Evolutionary conservation across 805 yeast species (phyloP).

Genomic region (Metschnikowia chrysomelidarum): DNA sequence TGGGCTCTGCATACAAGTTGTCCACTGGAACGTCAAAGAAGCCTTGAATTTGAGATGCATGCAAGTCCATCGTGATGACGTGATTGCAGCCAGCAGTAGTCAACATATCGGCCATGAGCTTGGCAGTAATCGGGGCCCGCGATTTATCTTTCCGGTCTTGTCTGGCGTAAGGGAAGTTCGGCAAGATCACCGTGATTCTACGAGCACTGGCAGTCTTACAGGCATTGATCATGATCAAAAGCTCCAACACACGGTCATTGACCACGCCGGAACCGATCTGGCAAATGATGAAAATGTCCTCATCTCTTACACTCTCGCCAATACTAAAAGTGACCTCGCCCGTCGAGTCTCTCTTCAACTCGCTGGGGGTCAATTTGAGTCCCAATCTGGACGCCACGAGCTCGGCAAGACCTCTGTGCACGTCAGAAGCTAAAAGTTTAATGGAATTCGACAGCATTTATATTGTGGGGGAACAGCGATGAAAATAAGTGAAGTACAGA

Average conservation of each 20-base stretch:
- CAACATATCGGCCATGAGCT: conserved; percentile 77
- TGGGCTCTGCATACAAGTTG: conserved; percentile 80
- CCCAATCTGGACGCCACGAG: conserved; percentile 65
- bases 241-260: conserved; percentile 71
- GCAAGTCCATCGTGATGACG: conserved; percentile 83
- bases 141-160: conserved; percentile 84
- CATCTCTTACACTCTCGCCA: conserved; percentile 82
- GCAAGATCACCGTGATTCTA: conserved; percentile 77
- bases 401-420: conserved; percentile 66
- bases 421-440: conserved; percentile 65
- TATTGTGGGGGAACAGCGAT: no score
- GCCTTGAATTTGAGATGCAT: conserved; percentile 88
- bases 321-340: conserved; percentile 75
- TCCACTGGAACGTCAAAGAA: conserved; percentile 83
- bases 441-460: conserved; percentile 73
- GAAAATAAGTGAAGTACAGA: no score
- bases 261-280: conserved; percentile 77
- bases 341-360: conserved; percentile 62
- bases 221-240: conserved; percentile 76
- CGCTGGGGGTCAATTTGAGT: conserved; percentile 57
- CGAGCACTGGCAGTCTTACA: conserved; percentile 82
- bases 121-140: conserved; percentile 84
- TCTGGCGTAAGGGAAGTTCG: conserved; percentile 85
- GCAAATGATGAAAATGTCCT: conserved; percentile 74
- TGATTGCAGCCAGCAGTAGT: conserved; percentile 86